A percentile compares a stretch with the other conserved stretches of the same genome.
phyloP scores from a whole-genome alignment of 2,329 filamentous ascomycete species.

The Cladosporium sp. region DNA sequence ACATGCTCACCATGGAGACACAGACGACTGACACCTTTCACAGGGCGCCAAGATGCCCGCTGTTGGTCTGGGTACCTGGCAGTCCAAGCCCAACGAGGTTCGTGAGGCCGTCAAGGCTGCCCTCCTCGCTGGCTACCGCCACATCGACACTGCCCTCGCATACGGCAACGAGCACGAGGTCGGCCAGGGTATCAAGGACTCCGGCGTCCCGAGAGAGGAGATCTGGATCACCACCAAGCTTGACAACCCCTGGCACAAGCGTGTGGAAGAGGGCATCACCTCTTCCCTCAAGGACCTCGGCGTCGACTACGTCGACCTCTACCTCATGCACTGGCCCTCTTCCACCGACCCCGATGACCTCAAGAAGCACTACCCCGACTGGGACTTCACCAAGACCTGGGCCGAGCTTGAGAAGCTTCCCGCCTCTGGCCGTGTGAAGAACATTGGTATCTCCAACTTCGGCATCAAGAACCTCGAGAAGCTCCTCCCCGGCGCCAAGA shows the following conservation, averaged over 20 bases:
- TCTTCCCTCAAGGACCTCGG: constrained; percentile 43
- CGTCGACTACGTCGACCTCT: constrained; percentile 45
- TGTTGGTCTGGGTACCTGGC: constrained; percentile 44
- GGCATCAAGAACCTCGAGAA: constrained; percentile 50
- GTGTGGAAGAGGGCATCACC: constrained; percentile 37
- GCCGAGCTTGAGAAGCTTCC: constrained; percentile 65
- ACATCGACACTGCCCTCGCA: constrained; percentile 63
- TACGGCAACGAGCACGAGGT: constrained; percentile 79
- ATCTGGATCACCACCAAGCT: constrained; percentile 44
- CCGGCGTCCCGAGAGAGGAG: constrained; percentile 37
- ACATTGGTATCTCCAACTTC: constrained; percentile 81
- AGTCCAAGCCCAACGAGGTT: constrained; percentile 40
- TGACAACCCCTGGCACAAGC: constrained; percentile 41
- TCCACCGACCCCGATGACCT: constrained; percentile 51
- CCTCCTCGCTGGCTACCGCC: constrained; percentile 53
- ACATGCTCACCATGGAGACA: background rate
- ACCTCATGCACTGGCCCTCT: constrained; percentile 50
- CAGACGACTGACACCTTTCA: constrained; percentile 28
- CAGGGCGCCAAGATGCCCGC: constrained; percentile 46
- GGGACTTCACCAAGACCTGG: constrained; percentile 60
- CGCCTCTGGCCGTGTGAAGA: constrained; percentile 61
- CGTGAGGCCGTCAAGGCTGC: constrained; percentile 40
- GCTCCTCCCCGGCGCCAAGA: constrained; percentile 61
- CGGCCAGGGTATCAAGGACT: constrained; percentile 66
- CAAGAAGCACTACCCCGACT: constrained; percentile 71